Percentiles rank a stretch among this genome's conserved stretches.
Conservation (phyloP, 768 basidiomycete genomes). For the Agaricus sinodeliciosus region DNA sequence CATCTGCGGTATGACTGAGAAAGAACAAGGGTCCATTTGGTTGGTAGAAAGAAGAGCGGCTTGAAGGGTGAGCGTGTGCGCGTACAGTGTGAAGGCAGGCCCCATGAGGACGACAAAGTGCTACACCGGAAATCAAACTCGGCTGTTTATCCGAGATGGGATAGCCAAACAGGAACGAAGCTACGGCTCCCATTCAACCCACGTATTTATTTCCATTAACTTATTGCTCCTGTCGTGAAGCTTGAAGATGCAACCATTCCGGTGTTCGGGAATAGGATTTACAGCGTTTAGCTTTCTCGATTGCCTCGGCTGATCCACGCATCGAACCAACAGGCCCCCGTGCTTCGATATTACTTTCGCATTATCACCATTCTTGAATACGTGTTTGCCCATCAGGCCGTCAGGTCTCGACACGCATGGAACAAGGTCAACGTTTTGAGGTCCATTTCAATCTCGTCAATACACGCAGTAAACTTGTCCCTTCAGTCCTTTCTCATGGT, state of each 20-base stretch:
- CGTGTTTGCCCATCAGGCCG: constrained; percentile 8
- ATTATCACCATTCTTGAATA: constrained; percentile 11
- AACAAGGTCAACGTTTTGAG: constrained; percentile 9
- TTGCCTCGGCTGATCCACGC: constrained; percentile 11
- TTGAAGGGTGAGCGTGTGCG: constrained; percentile 4
- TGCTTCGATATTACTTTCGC: constrained; percentile 11
- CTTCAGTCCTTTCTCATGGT: constrained; percentile 3
- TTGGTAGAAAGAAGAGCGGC: not conserved
- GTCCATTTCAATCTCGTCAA: constrained; percentile 3
- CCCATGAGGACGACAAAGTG: constrained; percentile 1
- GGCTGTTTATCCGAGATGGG: not conserved
- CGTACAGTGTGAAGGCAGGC: not conserved
- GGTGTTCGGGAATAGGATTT: not conserved
- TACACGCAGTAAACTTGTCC: constrained; percentile 3
- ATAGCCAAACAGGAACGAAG: not conserved
- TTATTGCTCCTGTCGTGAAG: constrained; percentile 3
- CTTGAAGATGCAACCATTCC: constrained; percentile 3
- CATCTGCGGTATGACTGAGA: constrained; percentile 8
- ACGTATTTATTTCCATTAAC: not conserved
- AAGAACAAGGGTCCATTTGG: not conserved
- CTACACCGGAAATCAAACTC: not conserved
- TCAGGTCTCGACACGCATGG: not conserved
- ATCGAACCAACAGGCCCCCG: constrained; percentile 6
- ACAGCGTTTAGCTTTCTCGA: not conserved
- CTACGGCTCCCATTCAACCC: not conserved